These are phyloP conservation scores for Podaxis pistillaris DNA, from an alignment of 768 basidiomycete species.

Conservation along the genomic window DNA sequence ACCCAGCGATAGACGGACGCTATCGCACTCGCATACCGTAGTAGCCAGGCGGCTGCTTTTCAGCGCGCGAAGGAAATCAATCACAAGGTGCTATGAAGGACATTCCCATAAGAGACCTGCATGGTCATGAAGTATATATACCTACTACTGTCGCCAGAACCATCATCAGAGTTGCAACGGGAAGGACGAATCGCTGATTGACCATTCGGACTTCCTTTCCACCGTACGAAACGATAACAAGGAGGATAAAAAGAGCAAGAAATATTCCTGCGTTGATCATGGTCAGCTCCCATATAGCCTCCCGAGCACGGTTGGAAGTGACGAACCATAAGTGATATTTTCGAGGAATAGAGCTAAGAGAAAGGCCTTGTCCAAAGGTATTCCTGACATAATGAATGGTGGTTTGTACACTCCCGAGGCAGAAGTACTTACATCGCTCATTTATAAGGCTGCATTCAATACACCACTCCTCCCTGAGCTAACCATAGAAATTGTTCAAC, in stretches of 20 bases:
- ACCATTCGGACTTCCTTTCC: neutral
- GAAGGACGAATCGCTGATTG: conserved; percentile 5
- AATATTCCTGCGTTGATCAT: neutral
- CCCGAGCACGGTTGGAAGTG: neutral
- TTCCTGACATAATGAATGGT: neutral
- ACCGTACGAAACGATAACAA: neutral
- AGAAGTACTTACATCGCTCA: no score
- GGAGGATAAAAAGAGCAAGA: neutral
- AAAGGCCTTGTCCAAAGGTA: conserved; percentile 6
- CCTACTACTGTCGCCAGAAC: neutral
- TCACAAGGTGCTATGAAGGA: neutral
- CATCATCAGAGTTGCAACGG: conserved; percentile 5
- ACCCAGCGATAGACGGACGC: no score
- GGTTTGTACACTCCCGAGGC: no score
- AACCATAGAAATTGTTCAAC: no score
- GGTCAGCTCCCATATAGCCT: neutral
- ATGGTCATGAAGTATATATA: neutral
- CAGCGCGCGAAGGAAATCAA: neutral
- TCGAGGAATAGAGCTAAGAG: conserved; percentile 9
- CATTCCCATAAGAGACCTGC: neutral
- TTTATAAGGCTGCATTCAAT: no score
- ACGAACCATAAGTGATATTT: conserved; percentile 6
- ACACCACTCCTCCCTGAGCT: no score
- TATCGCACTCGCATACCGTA: no score
- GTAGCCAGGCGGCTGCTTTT: no score